Evolutionary conservation across 495 filamentous ascomycete genomes (phyloP).

Genomic region (Entonaema liquescens): DNA sequence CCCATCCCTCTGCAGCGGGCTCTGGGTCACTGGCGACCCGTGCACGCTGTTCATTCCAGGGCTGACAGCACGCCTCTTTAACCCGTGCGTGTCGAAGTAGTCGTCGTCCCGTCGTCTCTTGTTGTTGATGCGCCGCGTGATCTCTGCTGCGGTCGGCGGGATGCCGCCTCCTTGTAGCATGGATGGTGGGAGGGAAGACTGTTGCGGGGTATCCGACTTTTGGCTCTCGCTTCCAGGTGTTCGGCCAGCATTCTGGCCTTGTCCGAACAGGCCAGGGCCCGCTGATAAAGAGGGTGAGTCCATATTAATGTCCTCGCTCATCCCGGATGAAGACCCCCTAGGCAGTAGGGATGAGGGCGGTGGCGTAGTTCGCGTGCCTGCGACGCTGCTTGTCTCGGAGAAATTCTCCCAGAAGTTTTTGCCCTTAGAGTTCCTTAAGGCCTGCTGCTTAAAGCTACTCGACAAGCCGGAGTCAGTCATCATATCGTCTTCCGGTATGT

Average conservation of each 20-base stretch:
- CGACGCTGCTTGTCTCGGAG: constrained; percentile 62
- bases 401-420: constrained; percentile 83
- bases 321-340: constrained; percentile 65
- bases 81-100: constrained; percentile 84
- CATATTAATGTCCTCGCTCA: constrained; percentile 80
- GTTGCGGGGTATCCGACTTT: constrained; percentile 54
- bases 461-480: constrained; percentile 67
- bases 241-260: constrained; percentile 24
- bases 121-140: constrained; percentile 70
- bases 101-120: constrained; percentile 92
- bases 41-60: constrained; percentile 86
- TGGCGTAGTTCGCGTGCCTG: constrained; percentile 68
- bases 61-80: constrained; percentile 94
- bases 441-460: constrained; percentile 76
- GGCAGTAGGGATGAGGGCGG: constrained; percentile 64
- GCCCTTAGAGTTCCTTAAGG: constrained; percentile 72
- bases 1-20: constrained; percentile 73
- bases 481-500: constrained; percentile 67
- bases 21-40: constrained; percentile 88
- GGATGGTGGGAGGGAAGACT: constrained; percentile 49
- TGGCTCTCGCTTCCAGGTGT: constrained; percentile 34
- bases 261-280: constrained; percentile 41
- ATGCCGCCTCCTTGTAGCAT: constrained; percentile 45
- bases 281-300: constrained; percentile 73
- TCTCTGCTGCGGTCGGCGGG: constrained; percentile 67